Base-by-base conservation (phyloP, 1,139 yeast species). In the Ogataea hybrid region DNA sequence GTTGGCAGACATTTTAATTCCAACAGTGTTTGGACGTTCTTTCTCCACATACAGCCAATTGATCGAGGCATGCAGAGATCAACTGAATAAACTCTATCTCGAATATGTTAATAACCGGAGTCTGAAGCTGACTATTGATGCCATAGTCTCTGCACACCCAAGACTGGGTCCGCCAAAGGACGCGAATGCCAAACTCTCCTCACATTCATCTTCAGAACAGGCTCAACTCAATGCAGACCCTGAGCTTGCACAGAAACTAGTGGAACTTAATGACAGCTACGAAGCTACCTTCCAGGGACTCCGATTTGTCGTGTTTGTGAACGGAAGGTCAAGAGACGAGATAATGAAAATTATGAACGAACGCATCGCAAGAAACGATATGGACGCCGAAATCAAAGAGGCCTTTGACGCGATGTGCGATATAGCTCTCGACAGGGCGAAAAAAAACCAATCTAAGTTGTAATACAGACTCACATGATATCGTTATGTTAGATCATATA, bases 371-470 rank as follows among this genome's bases (percentile, higher is more conserved):
- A 67, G 83, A 41, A 68, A 67, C 20, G 75, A 82, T 55, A 73
- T 78, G 43, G 56, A 52, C 4, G 43, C 54, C 28, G 97, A 89
- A 61, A 73, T 79, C 47, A 43, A 47, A 9, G 84, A 80, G 35
- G 95, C 96, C 0, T 76, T 87, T 56, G 70, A 81, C 52, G 84
- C 95, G 28, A 87, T 89, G 95, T 86, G 95, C 63, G 95, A 86
- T 61, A 89, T 89, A 46, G 96, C 96, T 0, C 56, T 73, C 27
- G 96, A 87, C 64, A 70, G 97, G 51, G 83, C 82, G 2, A 53
- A 50, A n/a, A 81, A 81, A 53, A 18, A 37, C 30, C 39, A 29
- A 14, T 28, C 35, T 5, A 32, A 32, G 17, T 17, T 32, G 7
- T 37, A 23, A 25, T 25, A 12, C 15, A 17, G 18, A 12, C n/a